A percentile compares a stretch with the other conserved stretches of the same genome.
Evolutionary conservation across 768 basidiomycete species (phyloP).

Genomic region (Trametes coccinea): DNA sequence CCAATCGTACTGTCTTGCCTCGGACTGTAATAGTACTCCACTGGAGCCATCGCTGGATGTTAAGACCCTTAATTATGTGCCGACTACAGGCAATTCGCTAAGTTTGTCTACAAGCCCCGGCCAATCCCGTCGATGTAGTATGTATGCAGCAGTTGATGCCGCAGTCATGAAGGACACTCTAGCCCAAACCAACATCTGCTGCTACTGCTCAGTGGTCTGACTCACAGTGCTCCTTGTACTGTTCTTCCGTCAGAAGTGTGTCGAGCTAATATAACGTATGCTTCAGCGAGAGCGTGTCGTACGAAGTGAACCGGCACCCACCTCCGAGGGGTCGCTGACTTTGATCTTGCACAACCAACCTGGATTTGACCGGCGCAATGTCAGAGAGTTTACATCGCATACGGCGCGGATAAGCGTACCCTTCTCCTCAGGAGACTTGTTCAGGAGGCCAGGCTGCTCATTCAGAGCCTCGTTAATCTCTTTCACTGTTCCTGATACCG

Average conservation of each 20-base stretch:
- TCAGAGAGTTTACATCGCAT: background rate
- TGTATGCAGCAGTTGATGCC: constrained; percentile 21
- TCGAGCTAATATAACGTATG: constrained; percentile 52
- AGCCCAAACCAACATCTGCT: background rate
- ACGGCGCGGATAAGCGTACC: constrained; percentile 49
- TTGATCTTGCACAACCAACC: constrained; percentile 98
- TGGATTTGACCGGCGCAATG: constrained; percentile 32
- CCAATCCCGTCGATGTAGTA: background rate
- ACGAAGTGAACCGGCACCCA: constrained; percentile 35
- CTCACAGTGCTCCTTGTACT: constrained; percentile 68
- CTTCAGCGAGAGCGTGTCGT: constrained; percentile 1
- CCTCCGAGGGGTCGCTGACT: constrained; percentile 75
- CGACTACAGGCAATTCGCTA: constrained; percentile 9
- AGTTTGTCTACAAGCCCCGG: constrained; percentile 13
- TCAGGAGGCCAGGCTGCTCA: constrained; percentile 74
- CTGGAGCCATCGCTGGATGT: background rate
- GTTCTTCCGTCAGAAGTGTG: constrained; percentile 66
- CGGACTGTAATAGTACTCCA: constrained; percentile 3
- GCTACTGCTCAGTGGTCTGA: constrained; percentile 19
- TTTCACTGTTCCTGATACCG: constrained; percentile 80
- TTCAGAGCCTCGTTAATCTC: constrained; percentile 76
- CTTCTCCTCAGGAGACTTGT: constrained; percentile 82
- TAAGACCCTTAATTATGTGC: constrained; percentile 20
- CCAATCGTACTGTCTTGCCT: background rate
- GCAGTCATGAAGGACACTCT: background rate